These are phyloP conservation scores for Tolypocladium nubicola DNA, from an alignment of 2,329 filamentous ascomycete species.

Conservation along the genomic window DNA sequence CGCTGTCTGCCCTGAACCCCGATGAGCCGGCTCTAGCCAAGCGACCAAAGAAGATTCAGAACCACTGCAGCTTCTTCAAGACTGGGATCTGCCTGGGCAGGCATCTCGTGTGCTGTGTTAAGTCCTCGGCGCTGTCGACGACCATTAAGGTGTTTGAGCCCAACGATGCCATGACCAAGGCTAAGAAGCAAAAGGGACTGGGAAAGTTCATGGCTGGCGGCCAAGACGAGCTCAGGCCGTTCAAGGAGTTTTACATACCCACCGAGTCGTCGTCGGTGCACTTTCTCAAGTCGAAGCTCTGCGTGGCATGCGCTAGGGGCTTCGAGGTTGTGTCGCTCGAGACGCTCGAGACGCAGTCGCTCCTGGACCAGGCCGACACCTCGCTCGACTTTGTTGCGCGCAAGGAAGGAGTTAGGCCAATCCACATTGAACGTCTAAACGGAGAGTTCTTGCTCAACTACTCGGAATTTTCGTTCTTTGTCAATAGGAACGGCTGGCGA, in stretches of 20 bases:
- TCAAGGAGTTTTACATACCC: slow-evolving; percentile 98
- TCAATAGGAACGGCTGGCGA: slow-evolving; percentile 96
- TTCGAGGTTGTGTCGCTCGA: slow-evolving; percentile 96
- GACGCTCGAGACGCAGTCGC: slow-evolving; percentile 93
- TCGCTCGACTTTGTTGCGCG: slow-evolving; percentile 94
- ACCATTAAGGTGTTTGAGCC: slow-evolving; percentile 99
- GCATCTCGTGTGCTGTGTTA: slow-evolving; percentile 92
- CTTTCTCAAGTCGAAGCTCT: slow-evolving; percentile 92
- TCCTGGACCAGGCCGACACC: slow-evolving; percentile 95
- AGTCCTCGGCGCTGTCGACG: slow-evolving; percentile 82
- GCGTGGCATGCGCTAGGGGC: slow-evolving; percentile 87
- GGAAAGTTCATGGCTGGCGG: slow-evolving; percentile 90
- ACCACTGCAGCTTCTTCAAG: slow-evolving; percentile 97
- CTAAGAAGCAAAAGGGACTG: slow-evolving; percentile 91
- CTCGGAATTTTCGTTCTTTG: slow-evolving; percentile 97
- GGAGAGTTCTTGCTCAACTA: slow-evolving; percentile 98
- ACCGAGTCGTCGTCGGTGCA: slow-evolving; percentile 97
- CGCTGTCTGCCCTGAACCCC: slow-evolving; percentile 74
- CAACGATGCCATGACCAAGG: slow-evolving; percentile 86
- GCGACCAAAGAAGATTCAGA: slow-evolving; percentile 90
- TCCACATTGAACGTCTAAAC: slow-evolving; percentile 94
- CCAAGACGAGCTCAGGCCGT: slow-evolving; percentile 90
- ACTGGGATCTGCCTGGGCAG: slow-evolving; percentile 88
- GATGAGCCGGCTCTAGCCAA: slow-evolving; percentile 73
- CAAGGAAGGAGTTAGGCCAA: slow-evolving; percentile 86